These are phyloP conservation scores for Xenoacremonium recifei DNA, from an alignment of 2,329 filamentous ascomycete genomes.

Conservation along the genomic window DNA sequence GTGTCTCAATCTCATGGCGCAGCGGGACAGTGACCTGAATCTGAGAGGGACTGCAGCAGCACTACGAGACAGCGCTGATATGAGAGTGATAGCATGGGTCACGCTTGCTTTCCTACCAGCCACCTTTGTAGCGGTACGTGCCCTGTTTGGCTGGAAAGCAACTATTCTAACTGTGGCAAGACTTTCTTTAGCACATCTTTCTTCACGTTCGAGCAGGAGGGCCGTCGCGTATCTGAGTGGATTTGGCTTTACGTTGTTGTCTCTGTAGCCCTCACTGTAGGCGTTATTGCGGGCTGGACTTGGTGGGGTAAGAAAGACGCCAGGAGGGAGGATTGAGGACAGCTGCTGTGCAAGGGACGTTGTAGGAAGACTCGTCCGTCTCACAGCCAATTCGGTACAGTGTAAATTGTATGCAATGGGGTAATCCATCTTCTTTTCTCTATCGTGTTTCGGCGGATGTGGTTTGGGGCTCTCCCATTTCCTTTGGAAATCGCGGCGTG, in stretches of 20 bases:
- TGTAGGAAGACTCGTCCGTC: too few species aligned
- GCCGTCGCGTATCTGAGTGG: not conserved
- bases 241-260: not conserved
- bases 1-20: slow-evolving; percentile 7
- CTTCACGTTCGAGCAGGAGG: not conserved
- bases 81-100: slow-evolving; percentile 4
- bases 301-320: too few species aligned
- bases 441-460: too few species aligned
- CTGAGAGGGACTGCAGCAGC: slow-evolving; percentile 4
- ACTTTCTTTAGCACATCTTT: not conserved
- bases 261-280: not conserved
- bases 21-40: slow-evolving; percentile 9
- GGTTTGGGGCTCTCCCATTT: too few species aligned
- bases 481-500: too few species aligned
- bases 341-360: too few species aligned
- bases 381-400: too few species aligned
- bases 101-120: slow-evolving; percentile 6
- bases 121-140: slow-evolving; percentile 5
- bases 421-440: too few species aligned
- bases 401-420: too few species aligned
- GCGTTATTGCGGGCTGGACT: not conserved
- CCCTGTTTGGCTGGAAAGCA: not conserved
- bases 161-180: not conserved
- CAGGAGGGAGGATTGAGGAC: too few species aligned
- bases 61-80: slow-evolving; percentile 3